Evolutionary conservation across 179 eudicot species (phyloP).

Genomic region (Silene coronaria): DNA sequence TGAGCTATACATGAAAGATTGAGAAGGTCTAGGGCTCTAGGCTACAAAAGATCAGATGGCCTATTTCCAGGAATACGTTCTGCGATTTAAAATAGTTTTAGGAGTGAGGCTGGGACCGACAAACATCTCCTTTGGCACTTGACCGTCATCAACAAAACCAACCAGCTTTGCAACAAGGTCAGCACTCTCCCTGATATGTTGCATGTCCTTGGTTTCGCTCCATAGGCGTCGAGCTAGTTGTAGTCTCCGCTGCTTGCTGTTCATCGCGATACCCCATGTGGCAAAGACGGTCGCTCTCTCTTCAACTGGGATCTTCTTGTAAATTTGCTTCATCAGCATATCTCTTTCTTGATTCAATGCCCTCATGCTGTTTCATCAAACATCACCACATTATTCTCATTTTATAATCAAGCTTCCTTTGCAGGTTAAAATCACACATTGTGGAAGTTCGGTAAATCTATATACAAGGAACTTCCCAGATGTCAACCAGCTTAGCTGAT

Average conservation of each 20-base stretch:
- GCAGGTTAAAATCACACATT: too few relatives aligned
- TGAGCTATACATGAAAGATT: background rate
- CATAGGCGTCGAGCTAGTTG: slow-evolving; percentile 52
- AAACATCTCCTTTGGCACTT: slow-evolving; percentile 66
- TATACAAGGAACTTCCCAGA: too few relatives aligned
- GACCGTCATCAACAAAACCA: slow-evolving; percentile 45
- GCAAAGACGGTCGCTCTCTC: slow-evolving; percentile 47
- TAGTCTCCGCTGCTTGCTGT: slow-evolving; percentile 56
- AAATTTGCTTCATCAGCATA: slow-evolving; percentile 52
- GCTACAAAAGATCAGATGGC: slow-evolving; percentile 29
- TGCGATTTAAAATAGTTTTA: slow-evolving; percentile 30
- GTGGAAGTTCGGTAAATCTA: too few relatives aligned
- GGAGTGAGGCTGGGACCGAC: slow-evolving; percentile 60
- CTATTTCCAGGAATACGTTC: slow-evolving; percentile 51
- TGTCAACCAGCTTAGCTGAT: too few relatives aligned
- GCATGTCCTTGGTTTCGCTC: slow-evolving; percentile 58
- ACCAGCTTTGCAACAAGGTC: slow-evolving; percentile 58
- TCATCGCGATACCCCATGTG: slow-evolving; percentile 60
- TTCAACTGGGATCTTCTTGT: slow-evolving; percentile 44
- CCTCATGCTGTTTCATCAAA: slow-evolving; percentile 39
- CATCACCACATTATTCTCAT: background rate
- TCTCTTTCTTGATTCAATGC: slow-evolving; percentile 67
- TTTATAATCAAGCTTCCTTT: background rate
- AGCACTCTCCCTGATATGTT: slow-evolving; percentile 64
- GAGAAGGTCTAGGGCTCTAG: slow-evolving; percentile 13